Evolutionary conservation across 306 rosid genomes (phyloP).

Genomic region (Nissolia schottii): DNA sequence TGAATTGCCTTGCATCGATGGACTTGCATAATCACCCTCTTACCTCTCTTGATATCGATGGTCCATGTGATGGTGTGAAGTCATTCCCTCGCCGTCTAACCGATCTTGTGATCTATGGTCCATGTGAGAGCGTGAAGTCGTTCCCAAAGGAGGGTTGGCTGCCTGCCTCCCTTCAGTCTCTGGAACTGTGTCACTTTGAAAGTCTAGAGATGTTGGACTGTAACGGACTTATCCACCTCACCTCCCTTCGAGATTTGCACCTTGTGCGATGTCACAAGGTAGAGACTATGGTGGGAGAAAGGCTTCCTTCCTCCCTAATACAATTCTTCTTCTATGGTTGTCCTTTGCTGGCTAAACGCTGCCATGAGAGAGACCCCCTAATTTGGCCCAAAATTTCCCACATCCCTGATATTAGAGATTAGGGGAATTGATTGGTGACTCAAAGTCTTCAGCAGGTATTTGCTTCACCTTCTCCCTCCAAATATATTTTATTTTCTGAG

Average conservation of each 20-base stretch:
- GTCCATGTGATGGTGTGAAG: neutral
- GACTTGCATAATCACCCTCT: neutral
- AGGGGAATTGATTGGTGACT: no score
- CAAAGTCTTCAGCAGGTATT: no score
- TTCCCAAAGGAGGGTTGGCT: neutral
- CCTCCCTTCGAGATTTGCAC: neutral
- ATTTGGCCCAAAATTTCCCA: no score
- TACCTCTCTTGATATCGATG: neutral
- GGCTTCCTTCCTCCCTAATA: neutral
- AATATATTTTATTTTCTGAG: no score
- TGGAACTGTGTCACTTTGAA: neutral
- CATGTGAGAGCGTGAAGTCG: neutral
- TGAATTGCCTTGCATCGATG: neutral
- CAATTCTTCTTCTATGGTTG: no score
- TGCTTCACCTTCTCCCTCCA: no score
- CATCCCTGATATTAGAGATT: no score
- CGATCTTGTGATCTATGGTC: neutral
- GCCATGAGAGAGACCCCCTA: no score
- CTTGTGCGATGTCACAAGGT: neutral
- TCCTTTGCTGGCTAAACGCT: no score
- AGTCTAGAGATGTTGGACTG: neutral
- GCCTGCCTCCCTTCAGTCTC: neutral
- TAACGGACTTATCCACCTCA: neutral
- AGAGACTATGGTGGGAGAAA: conserved; percentile 1
- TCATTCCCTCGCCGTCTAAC: neutral